phyloP scores from a whole-genome alignment of 2,329 filamentous ascomycete species.

The Colletotrichum cereale region DNA sequence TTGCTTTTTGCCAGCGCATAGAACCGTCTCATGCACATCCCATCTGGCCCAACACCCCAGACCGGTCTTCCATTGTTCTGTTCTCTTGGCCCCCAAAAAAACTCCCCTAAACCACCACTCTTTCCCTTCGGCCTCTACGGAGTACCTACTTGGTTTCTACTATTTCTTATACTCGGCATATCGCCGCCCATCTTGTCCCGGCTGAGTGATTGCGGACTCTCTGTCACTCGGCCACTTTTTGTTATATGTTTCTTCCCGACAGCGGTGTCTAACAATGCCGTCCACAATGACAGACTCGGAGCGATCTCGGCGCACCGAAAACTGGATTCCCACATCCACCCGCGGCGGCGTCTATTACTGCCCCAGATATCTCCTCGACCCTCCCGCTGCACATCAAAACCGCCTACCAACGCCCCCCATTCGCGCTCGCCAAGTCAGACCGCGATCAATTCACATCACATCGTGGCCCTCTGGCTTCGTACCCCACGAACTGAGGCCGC shows the following conservation, averaged over 20 bases:
- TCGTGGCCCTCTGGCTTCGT: conserved; percentile 58
- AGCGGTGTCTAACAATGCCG: conserved; percentile 37
- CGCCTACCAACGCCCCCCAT: conserved; percentile 54
- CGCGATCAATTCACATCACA: conserved; percentile 58
- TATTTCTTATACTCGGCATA: conserved; percentile 29
- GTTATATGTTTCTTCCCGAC: conserved; percentile 27
- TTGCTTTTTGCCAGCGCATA: conserved; percentile 42
- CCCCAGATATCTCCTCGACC: conserved; percentile 41
- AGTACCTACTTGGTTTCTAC: neutral
- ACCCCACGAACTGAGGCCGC: conserved; percentile 58
- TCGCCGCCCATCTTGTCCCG: conserved; percentile 2
- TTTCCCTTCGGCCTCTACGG: neutral
- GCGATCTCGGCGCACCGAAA: conserved; percentile 39
- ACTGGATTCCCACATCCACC: conserved; percentile 41
- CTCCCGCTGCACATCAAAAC: conserved; percentile 30
- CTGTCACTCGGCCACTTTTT: conserved; percentile 32
- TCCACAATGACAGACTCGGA: conserved; percentile 41
- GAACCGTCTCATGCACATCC: conserved; percentile 39
- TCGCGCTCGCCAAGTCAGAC: conserved; percentile 53
- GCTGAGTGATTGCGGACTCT: conserved; percentile 25
- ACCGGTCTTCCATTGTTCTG: conserved; percentile 16
- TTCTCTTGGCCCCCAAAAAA: conserved; percentile 21
- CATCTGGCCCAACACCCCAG: conserved; percentile 36
- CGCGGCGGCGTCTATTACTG: conserved; percentile 48
- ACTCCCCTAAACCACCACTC: conserved; percentile 12